Evolutionary conservation across 192 early-diverging fungal genomes (phyloP).

Genomic region (Oehlia diaphana): DNA sequence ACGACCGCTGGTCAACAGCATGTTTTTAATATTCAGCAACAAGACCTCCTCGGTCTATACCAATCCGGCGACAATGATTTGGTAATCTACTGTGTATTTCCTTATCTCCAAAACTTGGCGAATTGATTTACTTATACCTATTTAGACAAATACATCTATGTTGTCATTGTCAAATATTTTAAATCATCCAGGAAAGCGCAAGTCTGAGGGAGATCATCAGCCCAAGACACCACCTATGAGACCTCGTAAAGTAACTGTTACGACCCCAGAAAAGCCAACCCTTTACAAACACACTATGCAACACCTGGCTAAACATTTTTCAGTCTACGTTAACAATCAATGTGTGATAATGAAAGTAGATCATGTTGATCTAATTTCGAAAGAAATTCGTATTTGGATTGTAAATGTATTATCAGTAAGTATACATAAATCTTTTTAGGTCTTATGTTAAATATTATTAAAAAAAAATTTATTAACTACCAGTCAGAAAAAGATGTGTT

Average conservation of each 20-base stretch:
- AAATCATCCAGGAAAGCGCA: too few species aligned
- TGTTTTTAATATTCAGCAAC: conserved; percentile 5
- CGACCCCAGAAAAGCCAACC: too few species aligned
- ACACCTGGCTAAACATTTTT: conserved; percentile 21
- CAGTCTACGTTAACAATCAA: conserved; percentile 11
- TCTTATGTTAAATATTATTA: not conserved
- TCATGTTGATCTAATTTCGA: not conserved
- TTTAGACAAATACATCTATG: too few species aligned
- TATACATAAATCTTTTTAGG: not conserved
- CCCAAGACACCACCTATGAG: too few species aligned
- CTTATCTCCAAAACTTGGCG: too few species aligned
- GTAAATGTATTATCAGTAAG: conserved; percentile 24
- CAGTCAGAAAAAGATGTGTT: conserved; percentile 23
- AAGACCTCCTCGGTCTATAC: not conserved
- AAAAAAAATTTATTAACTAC: conserved; percentile 9
- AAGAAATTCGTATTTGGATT: conserved; percentile 9
- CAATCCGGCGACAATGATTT: not conserved
- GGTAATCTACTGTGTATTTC: too few species aligned
- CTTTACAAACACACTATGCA: conserved; percentile 8
- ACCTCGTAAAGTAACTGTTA: too few species aligned
- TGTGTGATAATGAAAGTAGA: conserved; percentile 14
- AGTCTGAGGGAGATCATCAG: too few species aligned
- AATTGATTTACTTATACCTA: too few species aligned
- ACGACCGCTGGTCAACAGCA: not conserved
- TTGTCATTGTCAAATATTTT: too few species aligned